Conservation (phyloP, 2,329 filamentous ascomycete genomes). For the Cytospora leucostoma region DNA sequence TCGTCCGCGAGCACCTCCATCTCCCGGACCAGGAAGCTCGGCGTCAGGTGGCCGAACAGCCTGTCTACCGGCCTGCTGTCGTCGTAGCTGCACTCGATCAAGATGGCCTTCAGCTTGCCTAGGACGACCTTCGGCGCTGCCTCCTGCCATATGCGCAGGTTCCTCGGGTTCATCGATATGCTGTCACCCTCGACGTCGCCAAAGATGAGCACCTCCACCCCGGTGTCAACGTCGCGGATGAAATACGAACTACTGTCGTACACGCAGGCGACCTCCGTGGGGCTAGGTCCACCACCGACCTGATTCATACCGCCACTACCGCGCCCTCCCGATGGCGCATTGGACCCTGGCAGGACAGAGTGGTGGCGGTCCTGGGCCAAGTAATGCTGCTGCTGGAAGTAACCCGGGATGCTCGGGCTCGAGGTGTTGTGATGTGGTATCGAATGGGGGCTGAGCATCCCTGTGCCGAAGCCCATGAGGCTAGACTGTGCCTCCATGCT, state of each 20-base stretch:
- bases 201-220: conserved; percentile 84
- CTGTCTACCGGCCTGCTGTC: conserved; percentile 75
- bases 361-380: conserved; percentile 30
- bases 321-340: conserved; percentile 14
- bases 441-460: conserved; percentile 34
- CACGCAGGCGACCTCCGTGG: conserved; percentile 62
- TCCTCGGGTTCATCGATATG: conserved; percentile 78
- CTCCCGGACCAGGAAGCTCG: conserved; percentile 79
- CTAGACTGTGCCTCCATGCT: conserved; percentile 49
- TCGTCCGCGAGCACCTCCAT: conserved; percentile 70
- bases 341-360: conserved; percentile 21
- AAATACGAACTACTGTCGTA: conserved; percentile 94
- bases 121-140: conserved; percentile 81
- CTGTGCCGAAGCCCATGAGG: conserved; percentile 27
- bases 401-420: conserved; percentile 29
- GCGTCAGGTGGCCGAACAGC: conserved; percentile 87
- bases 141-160: conserved; percentile 80
- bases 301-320: conserved; percentile 8
- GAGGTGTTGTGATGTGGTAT: conserved; percentile 32
- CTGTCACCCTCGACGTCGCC: conserved; percentile 94
- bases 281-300: conserved; percentile 27
- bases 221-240: conserved; percentile 71
- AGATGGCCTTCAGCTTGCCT: conserved; percentile 75
- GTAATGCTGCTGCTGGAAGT: conserved; percentile 32
- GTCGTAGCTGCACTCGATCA: conserved; percentile 95